Conservation (phyloP, 495 filamentous ascomycete genomes). For the Trichocladium uniseriatum region DNA sequence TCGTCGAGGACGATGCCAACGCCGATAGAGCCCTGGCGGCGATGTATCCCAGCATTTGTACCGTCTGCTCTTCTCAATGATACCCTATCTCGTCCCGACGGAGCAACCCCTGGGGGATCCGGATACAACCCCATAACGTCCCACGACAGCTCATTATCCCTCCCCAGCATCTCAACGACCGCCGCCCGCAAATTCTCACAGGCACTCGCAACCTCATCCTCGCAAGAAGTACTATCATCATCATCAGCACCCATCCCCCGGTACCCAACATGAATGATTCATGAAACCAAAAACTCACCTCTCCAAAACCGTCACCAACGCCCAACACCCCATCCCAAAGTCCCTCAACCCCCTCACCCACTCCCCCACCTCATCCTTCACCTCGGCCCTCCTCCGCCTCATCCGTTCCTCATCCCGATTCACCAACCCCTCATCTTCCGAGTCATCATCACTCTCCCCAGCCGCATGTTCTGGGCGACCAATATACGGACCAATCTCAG, state of each 20-base stretch:
- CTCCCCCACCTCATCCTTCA: constrained; percentile 1
- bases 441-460: no score
- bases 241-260: background rate
- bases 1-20: background rate
- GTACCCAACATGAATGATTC: no score
- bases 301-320: background rate
- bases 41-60: no score
- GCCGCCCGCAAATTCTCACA: background rate
- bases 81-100: no score
- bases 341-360: background rate
- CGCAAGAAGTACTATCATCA: background rate
- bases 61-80: no score
- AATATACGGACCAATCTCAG: no score
- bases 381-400: no score
- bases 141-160: background rate
- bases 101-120: background rate
- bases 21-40: no score
- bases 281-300: background rate
- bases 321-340: background rate
- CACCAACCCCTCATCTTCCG: no score
- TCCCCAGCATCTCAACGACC: background rate
- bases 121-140: background rate
- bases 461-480: no score
- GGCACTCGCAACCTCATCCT: background rate
- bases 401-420: no score